Evolutionary conservation across 805 yeast species (phyloP).

Genomic region (Candida awuae): DNA sequence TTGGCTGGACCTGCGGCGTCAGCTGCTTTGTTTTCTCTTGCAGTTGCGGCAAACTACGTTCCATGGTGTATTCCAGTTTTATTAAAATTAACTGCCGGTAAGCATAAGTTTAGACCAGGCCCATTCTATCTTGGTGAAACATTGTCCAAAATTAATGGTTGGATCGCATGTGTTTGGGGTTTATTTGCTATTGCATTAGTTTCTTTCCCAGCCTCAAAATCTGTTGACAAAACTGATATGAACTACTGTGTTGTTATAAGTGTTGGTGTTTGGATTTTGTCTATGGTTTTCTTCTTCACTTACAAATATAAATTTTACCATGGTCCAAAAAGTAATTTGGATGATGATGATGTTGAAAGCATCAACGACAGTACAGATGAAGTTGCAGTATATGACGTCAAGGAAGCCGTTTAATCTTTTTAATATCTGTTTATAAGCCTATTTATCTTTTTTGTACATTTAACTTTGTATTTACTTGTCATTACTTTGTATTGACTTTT

Average conservation of each 20-base stretch:
- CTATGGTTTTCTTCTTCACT: conserved; percentile 16
- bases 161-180: conserved; percentile 40
- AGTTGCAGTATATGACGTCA: no score
- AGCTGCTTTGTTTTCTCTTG: conserved; percentile 54
- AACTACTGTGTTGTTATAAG: conserved; percentile 31
- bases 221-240: conserved; percentile 34
- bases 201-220: conserved; percentile 45
- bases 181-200: conserved; percentile 41
- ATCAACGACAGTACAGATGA: no score
- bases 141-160: conserved; percentile 36
- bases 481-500: no score
- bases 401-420: no score
- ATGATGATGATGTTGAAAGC: conserved; percentile 7
- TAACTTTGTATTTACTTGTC: no score
- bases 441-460: no score
- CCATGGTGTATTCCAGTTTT: conserved; percentile 56
- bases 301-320: conserved; percentile 20
- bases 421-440: no score
- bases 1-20: conserved; percentile 51
- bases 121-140: conserved; percentile 51
- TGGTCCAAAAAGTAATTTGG: conserved; percentile 21
- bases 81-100: conserved; percentile 39
- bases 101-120: conserved; percentile 50
- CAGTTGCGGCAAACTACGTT: conserved; percentile 49
- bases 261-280: conserved; percentile 23